Conservation (phyloP, 1,284 basidiomycete genomes). For the Vanrija humicola region DNA sequence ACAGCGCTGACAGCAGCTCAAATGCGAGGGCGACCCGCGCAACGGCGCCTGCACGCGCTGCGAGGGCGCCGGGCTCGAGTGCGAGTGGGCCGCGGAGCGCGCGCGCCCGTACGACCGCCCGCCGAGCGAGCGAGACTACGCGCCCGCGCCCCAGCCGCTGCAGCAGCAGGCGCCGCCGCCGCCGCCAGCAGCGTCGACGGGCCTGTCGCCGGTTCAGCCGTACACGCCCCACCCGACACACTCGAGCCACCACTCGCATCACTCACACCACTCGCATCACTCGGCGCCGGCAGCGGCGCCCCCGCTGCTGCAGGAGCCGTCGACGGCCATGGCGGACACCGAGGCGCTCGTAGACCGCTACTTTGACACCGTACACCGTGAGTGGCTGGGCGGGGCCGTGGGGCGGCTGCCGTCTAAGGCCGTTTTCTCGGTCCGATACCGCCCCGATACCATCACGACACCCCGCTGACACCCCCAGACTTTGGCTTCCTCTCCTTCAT, state of each 20-base stretch:
- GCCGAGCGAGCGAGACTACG: too few relatives aligned
- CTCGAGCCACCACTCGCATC: background rate
- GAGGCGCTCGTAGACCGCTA: conserved; percentile 9
- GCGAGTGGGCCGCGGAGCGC: conserved; percentile 3
- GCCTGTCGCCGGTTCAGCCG: background rate
- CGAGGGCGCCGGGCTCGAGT: conserved; percentile 2
- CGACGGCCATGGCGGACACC: background rate
- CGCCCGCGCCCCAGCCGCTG: too few relatives aligned
- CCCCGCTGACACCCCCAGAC: conserved; percentile 5
- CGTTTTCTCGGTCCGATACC: too few relatives aligned
- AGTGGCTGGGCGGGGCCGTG: background rate
- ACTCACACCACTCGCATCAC: background rate
- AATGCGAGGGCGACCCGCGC: conserved; percentile 2
- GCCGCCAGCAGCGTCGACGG: background rate
- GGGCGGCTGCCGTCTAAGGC: background rate
- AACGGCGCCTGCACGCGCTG: conserved; percentile 5
- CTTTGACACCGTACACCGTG: conserved; percentile 19
- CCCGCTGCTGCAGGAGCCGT: background rate
- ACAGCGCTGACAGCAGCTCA: background rate
- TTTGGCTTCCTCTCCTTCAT: conserved; percentile 20
- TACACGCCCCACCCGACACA: background rate
- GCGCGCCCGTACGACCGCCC: background rate
- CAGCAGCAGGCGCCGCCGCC: background rate
- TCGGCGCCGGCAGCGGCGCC: too few relatives aligned
- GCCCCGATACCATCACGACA: background rate